Evolutionary conservation across 2,329 filamentous ascomycete species (phyloP).

Genomic region (Amphichorda felina): DNA sequence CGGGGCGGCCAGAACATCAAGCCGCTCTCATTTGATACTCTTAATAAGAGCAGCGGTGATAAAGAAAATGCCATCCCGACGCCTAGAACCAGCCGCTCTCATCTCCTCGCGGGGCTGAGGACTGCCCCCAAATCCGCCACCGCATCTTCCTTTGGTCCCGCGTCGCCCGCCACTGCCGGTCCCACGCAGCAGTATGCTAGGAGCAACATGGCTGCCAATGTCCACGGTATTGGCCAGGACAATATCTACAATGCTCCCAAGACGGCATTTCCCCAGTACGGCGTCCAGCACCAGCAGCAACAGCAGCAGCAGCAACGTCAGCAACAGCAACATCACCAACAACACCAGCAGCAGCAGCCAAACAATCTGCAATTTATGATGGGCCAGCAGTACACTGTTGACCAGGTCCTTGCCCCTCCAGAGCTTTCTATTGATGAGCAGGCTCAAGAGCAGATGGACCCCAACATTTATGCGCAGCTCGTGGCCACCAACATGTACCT

Average conservation of each 20-base stretch:
- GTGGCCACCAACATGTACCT: slow-evolving; percentile 87
- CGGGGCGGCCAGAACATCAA: slow-evolving; percentile 84
- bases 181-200: slow-evolving; percentile 29
- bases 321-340: slow-evolving; percentile 16
- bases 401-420: slow-evolving; percentile 80
- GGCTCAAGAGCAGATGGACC: slow-evolving; percentile 66
- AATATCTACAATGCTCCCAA: slow-evolving; percentile 38
- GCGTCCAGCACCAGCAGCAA: slow-evolving; percentile 16
- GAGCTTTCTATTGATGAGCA: slow-evolving; percentile 63
- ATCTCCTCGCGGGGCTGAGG: slow-evolving; percentile 83
- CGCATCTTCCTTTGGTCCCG: slow-evolving; percentile 59
- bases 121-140: slow-evolving; percentile 82
- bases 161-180: slow-evolving; percentile 37
- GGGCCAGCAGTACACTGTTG: slow-evolving; percentile 56
- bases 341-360: slow-evolving; percentile 12
- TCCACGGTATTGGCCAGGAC: slow-evolving; percentile 31
- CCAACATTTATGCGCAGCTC: slow-evolving; percentile 75
- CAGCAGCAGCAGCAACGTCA: slow-evolving; percentile 8
- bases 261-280: slow-evolving; percentile 42
- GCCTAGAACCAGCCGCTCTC: slow-evolving; percentile 86
- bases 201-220: slow-evolving; percentile 29
- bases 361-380: slow-evolving; percentile 12
- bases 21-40: slow-evolving; percentile 67
- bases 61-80: slow-evolving; percentile 62
- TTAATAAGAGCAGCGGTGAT: slow-evolving; percentile 58